phyloP scores from a whole-genome alignment of 164 flowering plant genomes.

The Macadamia integrifolia region DNA sequence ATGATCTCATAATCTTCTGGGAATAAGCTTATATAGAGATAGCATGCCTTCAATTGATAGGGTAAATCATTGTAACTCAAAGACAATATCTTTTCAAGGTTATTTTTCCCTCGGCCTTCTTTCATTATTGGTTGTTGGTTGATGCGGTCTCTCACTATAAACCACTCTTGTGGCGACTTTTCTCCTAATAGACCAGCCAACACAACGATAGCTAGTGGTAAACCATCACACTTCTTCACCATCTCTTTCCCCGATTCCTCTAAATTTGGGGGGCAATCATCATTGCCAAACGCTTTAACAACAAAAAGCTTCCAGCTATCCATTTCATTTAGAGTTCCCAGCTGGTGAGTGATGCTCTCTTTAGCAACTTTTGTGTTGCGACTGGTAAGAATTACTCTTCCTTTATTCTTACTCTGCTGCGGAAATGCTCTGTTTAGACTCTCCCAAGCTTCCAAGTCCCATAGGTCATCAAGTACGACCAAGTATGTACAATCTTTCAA shows the following conservation, averaged over 20 bases:
- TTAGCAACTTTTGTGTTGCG: conserved; percentile 19
- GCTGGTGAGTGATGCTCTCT: neutral
- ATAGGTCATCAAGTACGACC: conserved; percentile 39
- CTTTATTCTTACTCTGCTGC: neutral
- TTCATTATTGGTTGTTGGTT: neutral
- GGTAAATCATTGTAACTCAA: conserved; percentile 17
- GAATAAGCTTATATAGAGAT: conserved; percentile 7
- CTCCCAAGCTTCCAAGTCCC: conserved; percentile 24
- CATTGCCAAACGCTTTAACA: conserved; percentile 1
- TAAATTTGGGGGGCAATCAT: neutral
- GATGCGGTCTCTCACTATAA: neutral
- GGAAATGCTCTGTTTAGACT: conserved; percentile 20
- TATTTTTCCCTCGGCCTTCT: neutral
- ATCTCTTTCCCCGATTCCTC: conserved; percentile 8
- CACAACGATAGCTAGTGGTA: conserved; percentile 14
- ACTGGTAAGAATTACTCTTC: conserved; percentile 28
- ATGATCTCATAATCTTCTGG: neutral
- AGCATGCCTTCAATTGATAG: conserved; percentile 8
- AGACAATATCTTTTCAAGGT: neutral
- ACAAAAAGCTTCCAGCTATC: conserved; percentile 14
- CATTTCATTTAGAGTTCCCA: neutral
- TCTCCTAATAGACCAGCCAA: conserved; percentile 17
- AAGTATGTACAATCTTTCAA: conserved; percentile 19
- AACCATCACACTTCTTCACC: conserved; percentile 13
- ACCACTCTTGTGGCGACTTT: conserved; percentile 3